These are phyloP conservation scores for Alectoria sarmentosa DNA, from an alignment of 495 filamentous ascomycete species.

Conservation along the genomic window DNA sequence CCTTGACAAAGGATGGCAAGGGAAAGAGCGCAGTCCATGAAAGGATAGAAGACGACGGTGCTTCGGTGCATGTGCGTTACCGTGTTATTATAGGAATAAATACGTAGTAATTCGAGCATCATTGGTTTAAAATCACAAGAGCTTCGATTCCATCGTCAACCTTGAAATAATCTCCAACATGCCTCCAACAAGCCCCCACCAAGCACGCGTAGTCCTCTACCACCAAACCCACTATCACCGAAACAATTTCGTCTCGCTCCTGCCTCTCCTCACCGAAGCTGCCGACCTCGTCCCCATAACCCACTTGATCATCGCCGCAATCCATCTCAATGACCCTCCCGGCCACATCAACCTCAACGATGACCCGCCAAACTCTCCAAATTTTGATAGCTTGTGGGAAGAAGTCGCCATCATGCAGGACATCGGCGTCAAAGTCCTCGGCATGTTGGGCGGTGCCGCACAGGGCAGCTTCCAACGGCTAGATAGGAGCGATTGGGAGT, in stretches of 20 bases:
- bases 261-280: conserved; percentile 55
- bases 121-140: too few species aligned
- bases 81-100: too few species aligned
- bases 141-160: not conserved
- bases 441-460: conserved; percentile 79
- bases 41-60: too few species aligned
- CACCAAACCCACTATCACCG: conserved; percentile 64
- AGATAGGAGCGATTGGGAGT: conserved; percentile 48
- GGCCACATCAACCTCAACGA: conserved; percentile 66
- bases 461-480: conserved; percentile 60
- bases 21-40: too few species aligned
- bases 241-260: conserved; percentile 55
- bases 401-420: conserved; percentile 59
- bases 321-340: conserved; percentile 62
- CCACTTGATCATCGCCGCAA: conserved; percentile 70
- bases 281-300: conserved; percentile 39
- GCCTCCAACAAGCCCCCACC: conserved; percentile 21
- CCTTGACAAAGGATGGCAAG: too few species aligned
- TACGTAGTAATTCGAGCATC: too few species aligned
- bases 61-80: too few species aligned
- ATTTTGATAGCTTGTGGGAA: conserved; percentile 57
- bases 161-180: conserved; percentile 10
- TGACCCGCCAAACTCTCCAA: conserved; percentile 52
- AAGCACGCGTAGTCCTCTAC: conserved; percentile 55
- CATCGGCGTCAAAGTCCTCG: conserved; percentile 62